phyloP scores from a whole-genome alignment of 306 rosid species.

The Quercus dentata region DNA sequence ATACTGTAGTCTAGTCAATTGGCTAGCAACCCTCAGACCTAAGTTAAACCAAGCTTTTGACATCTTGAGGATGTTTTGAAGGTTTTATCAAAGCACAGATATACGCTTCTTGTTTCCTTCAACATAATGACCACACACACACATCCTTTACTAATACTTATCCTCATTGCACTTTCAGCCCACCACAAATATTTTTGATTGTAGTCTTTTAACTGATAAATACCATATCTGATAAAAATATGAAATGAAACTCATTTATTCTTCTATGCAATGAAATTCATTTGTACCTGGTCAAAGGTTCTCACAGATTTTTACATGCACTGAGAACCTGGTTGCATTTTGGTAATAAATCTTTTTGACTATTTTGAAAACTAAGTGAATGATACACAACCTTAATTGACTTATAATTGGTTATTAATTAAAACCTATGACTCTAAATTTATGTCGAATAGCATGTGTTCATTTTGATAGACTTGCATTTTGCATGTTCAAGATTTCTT shows the following conservation, averaged over 20 bases:
- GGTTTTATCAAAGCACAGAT: neutral
- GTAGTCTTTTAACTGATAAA: neutral
- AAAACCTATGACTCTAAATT: too few relatives aligned
- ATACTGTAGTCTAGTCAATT: conserved; percentile 3
- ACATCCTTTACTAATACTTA: neutral
- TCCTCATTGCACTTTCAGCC: neutral
- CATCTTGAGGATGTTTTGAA: neutral
- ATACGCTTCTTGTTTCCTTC: neutral
- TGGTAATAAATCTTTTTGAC: neutral
- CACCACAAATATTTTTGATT: neutral
- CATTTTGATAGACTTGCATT: neutral
- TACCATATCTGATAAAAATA: neutral
- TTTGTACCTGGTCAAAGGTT: neutral
- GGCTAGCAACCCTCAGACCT: neutral
- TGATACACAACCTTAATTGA: neutral
- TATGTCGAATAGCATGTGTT: neutral
- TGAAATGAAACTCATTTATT: neutral
- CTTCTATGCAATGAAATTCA: neutral
- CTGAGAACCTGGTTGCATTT: neutral
- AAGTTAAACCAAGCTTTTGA: neutral
- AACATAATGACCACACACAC: too few relatives aligned
- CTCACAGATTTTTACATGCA: too few relatives aligned
- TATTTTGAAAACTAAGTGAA: neutral
- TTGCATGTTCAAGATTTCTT: neutral
- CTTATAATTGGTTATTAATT: neutral